Evolutionary conservation across 345 rosid species (phyloP).

Genomic region (Eucalyptus urophylla): DNA sequence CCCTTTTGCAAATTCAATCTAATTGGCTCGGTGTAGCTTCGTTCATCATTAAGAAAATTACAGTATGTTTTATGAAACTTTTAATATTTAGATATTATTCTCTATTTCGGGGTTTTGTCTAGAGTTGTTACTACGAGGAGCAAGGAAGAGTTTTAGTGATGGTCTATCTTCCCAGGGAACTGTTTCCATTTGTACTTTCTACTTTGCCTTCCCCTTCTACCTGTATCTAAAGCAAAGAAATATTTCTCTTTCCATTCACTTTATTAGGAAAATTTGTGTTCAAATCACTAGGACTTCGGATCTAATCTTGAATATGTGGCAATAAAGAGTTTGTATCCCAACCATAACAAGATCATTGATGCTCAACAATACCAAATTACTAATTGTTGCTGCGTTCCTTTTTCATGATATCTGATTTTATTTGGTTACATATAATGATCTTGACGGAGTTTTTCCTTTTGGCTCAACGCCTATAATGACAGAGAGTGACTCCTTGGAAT

Average conservation of each 20-base stretch:
- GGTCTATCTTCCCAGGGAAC: not conserved
- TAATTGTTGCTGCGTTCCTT: not conserved
- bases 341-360: not conserved
- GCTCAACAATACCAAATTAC: not conserved
- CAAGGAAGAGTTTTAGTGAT: not conserved
- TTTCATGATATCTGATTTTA: not conserved
- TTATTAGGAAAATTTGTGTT: not conserved
- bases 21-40: not conserved
- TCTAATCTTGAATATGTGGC: not conserved
- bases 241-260: not conserved
- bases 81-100: not conserved
- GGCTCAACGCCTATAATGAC: not conserved
- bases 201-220: not conserved
- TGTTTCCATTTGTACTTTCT: not conserved
- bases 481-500: constrained; percentile 97
- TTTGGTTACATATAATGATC: not conserved
- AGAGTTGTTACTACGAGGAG: not conserved
- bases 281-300: not conserved
- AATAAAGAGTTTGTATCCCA: not conserved
- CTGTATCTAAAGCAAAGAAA: not conserved
- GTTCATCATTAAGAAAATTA: not conserved
- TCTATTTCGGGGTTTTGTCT: not conserved
- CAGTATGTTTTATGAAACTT: not conserved
- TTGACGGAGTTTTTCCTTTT: not conserved
- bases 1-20: not conserved